Evolutionary conservation across 345 rosid genomes (phyloP), one percentile per base, ranked within the genome.

Genomic region (Gynandropsis gynandra): DNA sequence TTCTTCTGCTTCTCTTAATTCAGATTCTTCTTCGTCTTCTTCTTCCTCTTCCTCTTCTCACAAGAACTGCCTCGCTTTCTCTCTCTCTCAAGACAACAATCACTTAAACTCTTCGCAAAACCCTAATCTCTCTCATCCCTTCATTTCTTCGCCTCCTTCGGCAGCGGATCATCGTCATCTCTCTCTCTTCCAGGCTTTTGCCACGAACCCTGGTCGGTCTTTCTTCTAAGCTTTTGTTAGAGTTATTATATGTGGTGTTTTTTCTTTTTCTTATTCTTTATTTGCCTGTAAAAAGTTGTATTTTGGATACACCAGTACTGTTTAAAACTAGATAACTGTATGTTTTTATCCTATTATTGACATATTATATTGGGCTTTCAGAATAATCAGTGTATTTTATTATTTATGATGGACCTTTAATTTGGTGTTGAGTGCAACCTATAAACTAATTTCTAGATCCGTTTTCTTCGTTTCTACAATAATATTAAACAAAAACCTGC

Each of bases 151-250:
- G 37, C 47, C 71, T 13, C 4, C 64, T 38, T 41, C 41, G 32
- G 53, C 56, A 58, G 54, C 8, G 16, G 58, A 63, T 41, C 66
- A 73, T 6, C 71, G 69, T 43, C 66, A 74, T 3, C 76, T 73
- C 59, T 69, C 73, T 56, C 68, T 80, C 61, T 75, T 73, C 16
- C 71, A 80, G 54, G 71, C 80, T 45, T 73, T 77, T 69, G 69
- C 67, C 54, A 3, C 74, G 20, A 11, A 52, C n/a, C 66, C 76
- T 62, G 78, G 80, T 74, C 41, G 29, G 49, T 40, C 29, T 42
- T 38, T 42, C 5, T 59, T 42, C 44, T 29, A 8, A 14, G 0
- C 4, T 59, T 42, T 11, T 1, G 7, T 20, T 53, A 31, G 10
- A 55, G 54, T 13, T 55, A 10, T 43, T 33, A 12, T 59, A 56